Evolutionary conservation across 352 stramenopile genomes (phyloP), one percentile per base, ranked within the genome.

Genomic region (Phytophthora citrophthora): DNA sequence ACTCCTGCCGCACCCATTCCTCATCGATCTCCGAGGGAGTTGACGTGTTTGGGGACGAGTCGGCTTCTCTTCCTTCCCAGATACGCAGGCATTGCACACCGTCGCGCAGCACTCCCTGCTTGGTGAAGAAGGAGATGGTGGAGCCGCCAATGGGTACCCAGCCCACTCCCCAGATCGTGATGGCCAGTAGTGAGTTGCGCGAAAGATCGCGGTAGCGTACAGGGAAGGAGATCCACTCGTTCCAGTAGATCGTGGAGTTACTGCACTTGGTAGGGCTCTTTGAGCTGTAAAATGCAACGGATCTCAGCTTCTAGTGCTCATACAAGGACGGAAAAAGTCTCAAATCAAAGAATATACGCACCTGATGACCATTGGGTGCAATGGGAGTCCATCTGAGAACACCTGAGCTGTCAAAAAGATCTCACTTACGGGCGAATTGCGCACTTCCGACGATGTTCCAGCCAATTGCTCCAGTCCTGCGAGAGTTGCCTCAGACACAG

Each of bases 331-430:
- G 1, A 23, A 47, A 47, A 39, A 34, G 12, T 15, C 26, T 34
- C 16, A 43, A 16, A 12, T 39, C 53, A 45, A 40, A 56, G 8
- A 46, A 32, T 26, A 15, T 1, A 52, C 11, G 39, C 49, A 85
- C 77, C 77, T 94, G 56, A 96, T 83, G 18, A 88, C 74, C 87
- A 95, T 94, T 4, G 85, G 70, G 56, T 96, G 89, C 43, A 94
- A 70, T 10, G 89, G 81, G 11, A 91, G 69, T 1, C 88, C 89
- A 63, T 95, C 88, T 12, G 86, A 89, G 54, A 93, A 95, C 53
- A 95, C 86, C 68, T 96, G 87, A n/a, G 86, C 89, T 51, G 84
- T 95, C 34, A 96, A 72, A 61, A 96, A 95, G 53, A 95, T 88
- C 75, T 96, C 88, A 61, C 79, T 94, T 39, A 94, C 79, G 24